Conservation (phyloP, 805 yeast genomes). For the Candida pseudoglaebosa region DNA sequence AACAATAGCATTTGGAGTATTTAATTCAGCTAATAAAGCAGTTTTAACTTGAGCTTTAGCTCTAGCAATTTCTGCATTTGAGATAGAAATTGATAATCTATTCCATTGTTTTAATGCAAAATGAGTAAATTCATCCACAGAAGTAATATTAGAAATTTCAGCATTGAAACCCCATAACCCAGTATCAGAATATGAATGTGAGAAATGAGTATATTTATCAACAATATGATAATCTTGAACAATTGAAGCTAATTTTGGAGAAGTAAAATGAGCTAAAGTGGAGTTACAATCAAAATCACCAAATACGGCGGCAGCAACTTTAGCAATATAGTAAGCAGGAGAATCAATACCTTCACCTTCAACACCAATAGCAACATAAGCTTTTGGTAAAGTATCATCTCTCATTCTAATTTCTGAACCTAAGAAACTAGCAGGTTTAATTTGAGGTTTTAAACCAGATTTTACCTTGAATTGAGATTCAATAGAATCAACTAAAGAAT, state of each 20-base stretch:
- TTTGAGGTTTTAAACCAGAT: slow-evolving; percentile 47
- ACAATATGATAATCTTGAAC: slow-evolving; percentile 70
- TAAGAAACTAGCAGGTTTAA: slow-evolving; percentile 59
- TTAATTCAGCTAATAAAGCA: slow-evolving; percentile 48
- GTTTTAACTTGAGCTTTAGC: slow-evolving; percentile 71
- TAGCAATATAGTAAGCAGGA: slow-evolving; percentile 63
- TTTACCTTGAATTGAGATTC: slow-evolving; percentile 48
- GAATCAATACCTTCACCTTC: slow-evolving; percentile 64
- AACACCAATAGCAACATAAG: slow-evolving; percentile 73
- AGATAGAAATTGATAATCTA: slow-evolving; percentile 70
- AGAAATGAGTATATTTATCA: slow-evolving; percentile 69
- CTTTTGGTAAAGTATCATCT: slow-evolving; percentile 82
- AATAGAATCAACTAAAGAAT: slow-evolving; percentile 62
- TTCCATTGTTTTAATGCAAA: slow-evolving; percentile 85
- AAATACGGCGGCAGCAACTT: slow-evolving; percentile 64
- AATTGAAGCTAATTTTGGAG: slow-evolving; percentile 67
- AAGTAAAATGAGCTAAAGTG: slow-evolving; percentile 46
- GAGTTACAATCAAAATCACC: slow-evolving; percentile 54
- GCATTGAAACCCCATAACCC: slow-evolving; percentile 84
- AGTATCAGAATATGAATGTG: slow-evolving; percentile 66
- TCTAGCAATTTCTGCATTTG: slow-evolving; percentile 74
- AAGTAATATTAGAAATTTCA: slow-evolving; percentile 53
- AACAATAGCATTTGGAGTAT: slow-evolving; percentile 49
- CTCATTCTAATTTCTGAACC: slow-evolving; percentile 87
- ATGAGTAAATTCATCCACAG: slow-evolving; percentile 74